Evolutionary conservation across 2,329 filamentous ascomycete genomes (phyloP).

Genomic region (Epichloe uncinata): DNA sequence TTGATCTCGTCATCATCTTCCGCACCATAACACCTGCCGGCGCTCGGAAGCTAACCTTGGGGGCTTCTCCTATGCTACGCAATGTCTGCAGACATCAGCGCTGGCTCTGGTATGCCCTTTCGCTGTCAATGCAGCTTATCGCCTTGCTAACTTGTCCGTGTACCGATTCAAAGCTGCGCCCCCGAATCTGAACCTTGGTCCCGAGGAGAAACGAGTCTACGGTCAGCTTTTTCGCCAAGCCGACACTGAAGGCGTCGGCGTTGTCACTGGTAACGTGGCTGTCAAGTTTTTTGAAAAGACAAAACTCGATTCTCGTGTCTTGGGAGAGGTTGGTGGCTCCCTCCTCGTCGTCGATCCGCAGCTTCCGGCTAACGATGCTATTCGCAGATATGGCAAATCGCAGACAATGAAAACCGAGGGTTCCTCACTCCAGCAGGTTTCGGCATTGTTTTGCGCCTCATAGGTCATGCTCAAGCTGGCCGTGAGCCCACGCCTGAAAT

Average conservation of each 20-base stretch:
- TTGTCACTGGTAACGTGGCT: slow-evolving; percentile 90
- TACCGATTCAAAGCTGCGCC: slow-evolving; percentile 32
- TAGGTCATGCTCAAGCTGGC: slow-evolving; percentile 87
- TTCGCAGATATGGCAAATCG: slow-evolving; percentile 91
- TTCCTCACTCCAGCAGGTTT: slow-evolving; percentile 89
- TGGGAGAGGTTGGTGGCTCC: slow-evolving; percentile 60
- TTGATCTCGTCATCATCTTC: not conserved
- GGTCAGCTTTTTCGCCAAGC: slow-evolving; percentile 87
- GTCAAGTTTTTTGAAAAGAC: slow-evolving; percentile 98
- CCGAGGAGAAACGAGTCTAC: slow-evolving; percentile 89
- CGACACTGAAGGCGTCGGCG: slow-evolving; percentile 80
- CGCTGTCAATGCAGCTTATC: not conserved
- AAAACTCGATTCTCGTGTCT: slow-evolving; percentile 66
- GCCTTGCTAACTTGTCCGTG: slow-evolving; percentile 6
- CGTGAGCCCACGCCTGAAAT: slow-evolving; percentile 69
- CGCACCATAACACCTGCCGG: not conserved
- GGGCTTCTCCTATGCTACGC: slow-evolving; percentile 6
- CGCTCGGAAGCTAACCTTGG: not conserved
- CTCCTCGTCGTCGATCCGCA: not conserved
- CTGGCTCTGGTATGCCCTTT: slow-evolving; percentile 11
- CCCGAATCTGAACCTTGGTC: slow-evolving; percentile 71
- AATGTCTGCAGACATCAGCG: slow-evolving; percentile 14
- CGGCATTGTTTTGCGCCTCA: slow-evolving; percentile 81
- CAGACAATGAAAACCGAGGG: slow-evolving; percentile 90
- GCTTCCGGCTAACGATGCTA: slow-evolving; percentile 4